These are phyloP conservation scores for Dendrothele bispora DNA, from an alignment of 768 basidiomycete genomes.

Conservation along the genomic window DNA sequence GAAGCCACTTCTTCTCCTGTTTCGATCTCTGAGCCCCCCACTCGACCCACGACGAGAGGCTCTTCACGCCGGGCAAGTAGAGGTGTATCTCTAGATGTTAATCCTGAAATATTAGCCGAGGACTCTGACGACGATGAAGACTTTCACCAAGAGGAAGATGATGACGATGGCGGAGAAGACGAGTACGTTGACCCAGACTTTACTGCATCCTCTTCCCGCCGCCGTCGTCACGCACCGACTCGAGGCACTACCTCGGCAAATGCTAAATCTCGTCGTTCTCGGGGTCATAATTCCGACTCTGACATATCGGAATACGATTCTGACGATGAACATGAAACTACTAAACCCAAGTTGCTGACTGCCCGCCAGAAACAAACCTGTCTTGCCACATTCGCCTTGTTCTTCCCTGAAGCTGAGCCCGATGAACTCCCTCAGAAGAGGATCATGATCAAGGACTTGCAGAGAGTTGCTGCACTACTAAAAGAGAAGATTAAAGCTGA, in stretches of 20 bases:
- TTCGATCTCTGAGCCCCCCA: no score
- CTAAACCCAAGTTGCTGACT: slow-evolving; percentile 32
- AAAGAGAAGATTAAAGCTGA: slow-evolving; percentile 73
- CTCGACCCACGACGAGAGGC: no score
- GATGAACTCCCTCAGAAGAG: slow-evolving; percentile 48
- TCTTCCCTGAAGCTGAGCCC: slow-evolving; percentile 62
- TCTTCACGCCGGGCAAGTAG: no score
- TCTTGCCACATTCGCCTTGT: slow-evolving; percentile 64
- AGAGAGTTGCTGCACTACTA: slow-evolving; percentile 56
- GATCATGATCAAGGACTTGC: slow-evolving; percentile 69
- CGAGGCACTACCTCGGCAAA: not conserved
- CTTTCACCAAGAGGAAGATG: not conserved
- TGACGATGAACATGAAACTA: slow-evolving; percentile 4
- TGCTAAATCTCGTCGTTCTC: not conserved
- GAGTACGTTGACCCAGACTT: slow-evolving; percentile 24
- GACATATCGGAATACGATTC: not conserved
- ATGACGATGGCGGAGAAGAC: slow-evolving; percentile 23
- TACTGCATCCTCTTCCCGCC: not conserved
- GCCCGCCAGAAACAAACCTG: slow-evolving; percentile 53
- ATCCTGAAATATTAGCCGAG: no score
- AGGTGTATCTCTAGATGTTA: no score
- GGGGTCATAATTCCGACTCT: not conserved
- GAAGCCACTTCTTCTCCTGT: no score
- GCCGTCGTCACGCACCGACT: slow-evolving; percentile 2
- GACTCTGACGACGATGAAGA: slow-evolving; percentile 23